Conservation (phyloP, 2,329 filamentous ascomycete species). For the Leptographium lundbergii region DNA sequence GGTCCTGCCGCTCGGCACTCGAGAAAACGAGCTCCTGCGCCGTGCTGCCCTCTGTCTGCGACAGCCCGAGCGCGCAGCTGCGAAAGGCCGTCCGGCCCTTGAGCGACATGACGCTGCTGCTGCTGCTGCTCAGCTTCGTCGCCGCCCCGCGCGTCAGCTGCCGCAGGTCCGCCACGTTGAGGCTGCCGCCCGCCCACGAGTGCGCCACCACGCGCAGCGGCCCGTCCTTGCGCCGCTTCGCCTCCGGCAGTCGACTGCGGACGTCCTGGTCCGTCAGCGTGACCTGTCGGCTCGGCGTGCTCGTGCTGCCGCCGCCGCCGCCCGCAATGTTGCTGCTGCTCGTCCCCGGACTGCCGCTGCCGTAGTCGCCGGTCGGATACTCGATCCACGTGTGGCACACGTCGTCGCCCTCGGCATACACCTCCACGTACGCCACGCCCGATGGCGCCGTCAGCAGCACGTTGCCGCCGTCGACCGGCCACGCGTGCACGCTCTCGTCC, state of each 20-base stretch:
- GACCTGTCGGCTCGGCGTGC: constrained; percentile 51
- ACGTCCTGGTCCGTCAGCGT: constrained; percentile 64
- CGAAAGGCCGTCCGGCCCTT: constrained; percentile 61
- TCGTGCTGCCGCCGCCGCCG: constrained; percentile 38
- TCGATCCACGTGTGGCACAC: constrained; percentile 74
- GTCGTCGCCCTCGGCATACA: constrained; percentile 69
- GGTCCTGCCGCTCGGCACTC: constrained; percentile 52
- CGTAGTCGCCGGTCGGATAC: constrained; percentile 47
- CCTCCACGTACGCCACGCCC: constrained; percentile 75
- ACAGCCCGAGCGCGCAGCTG: constrained; percentile 61
- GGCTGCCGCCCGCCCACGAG: constrained; percentile 60
- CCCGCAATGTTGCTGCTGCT: background rate
- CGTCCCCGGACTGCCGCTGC: background rate
- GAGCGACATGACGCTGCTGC: constrained; percentile 15
- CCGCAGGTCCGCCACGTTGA: constrained; percentile 67
- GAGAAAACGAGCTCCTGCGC: constrained; percentile 64
- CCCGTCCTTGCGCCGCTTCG: constrained; percentile 50
- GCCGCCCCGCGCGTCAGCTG: constrained; percentile 57
- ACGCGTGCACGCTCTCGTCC: constrained; percentile 75
- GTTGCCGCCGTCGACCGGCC: constrained; percentile 66
- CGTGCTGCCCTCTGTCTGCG: constrained; percentile 56
- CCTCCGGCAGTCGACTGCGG: constrained; percentile 56
- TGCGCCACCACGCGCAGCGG: constrained; percentile 57
- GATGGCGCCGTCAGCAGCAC: constrained; percentile 67
- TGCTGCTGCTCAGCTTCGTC: constrained; percentile 58